Percentiles rank a stretch among this genome's conserved stretches.
These are phyloP conservation scores for Francoa sonchifolia DNA, from an alignment of 441 rosid species.

Conservation along the genomic window DNA sequence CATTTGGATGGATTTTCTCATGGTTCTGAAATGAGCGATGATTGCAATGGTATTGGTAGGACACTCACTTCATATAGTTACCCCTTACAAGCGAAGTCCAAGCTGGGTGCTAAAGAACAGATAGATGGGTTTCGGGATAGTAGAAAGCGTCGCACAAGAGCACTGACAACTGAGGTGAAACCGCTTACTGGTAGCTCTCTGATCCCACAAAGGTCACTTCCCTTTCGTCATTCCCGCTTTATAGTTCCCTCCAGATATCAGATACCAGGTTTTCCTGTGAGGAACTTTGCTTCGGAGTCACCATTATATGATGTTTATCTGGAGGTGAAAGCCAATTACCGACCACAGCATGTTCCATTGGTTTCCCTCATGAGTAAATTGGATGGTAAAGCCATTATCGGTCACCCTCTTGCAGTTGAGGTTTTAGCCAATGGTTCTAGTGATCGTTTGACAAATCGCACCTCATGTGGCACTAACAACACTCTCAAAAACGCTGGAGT, in stretches of 20 bases:
- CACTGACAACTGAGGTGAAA: conserved; percentile 19
- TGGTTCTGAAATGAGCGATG: conserved; percentile 23
- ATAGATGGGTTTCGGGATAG: conserved; percentile 20
- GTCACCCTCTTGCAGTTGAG: conserved; percentile 70
- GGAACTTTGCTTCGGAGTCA: conserved; percentile 22
- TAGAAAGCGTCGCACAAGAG: conserved; percentile 28
- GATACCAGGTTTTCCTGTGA: conserved; percentile 27
- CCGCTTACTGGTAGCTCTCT: conserved; percentile 19
- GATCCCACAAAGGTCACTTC: conserved; percentile 40
- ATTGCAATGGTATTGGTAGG: conserved; percentile 17
- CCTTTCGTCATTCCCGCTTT: conserved; percentile 48
- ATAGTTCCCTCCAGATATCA: conserved; percentile 36
- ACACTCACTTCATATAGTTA: not conserved
- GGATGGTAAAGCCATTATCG: conserved; percentile 77
- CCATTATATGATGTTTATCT: conserved; percentile 58
- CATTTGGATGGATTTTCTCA: conserved; percentile 25
- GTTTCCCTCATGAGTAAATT: conserved; percentile 81
- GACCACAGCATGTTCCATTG: conserved; percentile 67
- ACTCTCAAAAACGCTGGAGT: conserved; percentile 14
- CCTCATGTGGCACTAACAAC: conserved; percentile 14
- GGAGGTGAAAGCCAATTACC: conserved; percentile 64
- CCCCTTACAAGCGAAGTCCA: conserved; percentile 5
- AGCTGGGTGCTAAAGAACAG: conserved; percentile 17
- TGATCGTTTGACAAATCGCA: conserved; percentile 15
- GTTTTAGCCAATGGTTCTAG: conserved; percentile 30